Base-by-base conservation (phyloP, 139 green algal genomes). In the Chlamydomonas sp. region DNA sequence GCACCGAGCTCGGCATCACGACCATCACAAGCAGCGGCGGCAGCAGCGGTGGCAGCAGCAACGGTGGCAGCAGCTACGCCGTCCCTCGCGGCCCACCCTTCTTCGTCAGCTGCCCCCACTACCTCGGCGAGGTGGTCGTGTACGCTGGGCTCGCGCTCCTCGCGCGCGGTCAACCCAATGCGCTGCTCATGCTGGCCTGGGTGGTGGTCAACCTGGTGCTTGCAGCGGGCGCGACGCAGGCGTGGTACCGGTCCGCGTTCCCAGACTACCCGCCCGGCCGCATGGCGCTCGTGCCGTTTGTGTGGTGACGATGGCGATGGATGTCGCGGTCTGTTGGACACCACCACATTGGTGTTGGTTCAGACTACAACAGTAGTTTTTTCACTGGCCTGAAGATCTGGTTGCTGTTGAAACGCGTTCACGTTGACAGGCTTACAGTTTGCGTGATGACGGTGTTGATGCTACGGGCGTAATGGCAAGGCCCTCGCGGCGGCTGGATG, bases 71-170 rank as follows among this genome's bases (percentile, higher is more conserved):
- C 22, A 16, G 22, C 22, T 80, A 80, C 57, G 3, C 0, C 38
- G 61, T 73, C 0, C 73, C 73, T 34, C 31, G 31, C 39, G 88
- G 88, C 10, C 82, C 83, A 31, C 20, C 67, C 5, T 95, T 95
- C 79, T 71, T 77, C 60, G 82, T 95, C 37, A 89, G 85, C 3
- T 92, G 89, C 58, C 89, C 89, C 0, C 89, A 95, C 75, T 95
- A 95, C 72, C 76, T 92, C 16, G 89, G 67, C 3, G 89, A 95
- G 72, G 83, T 94, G 8, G 58, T 94, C 3, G 85, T 94, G 36
- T 95, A 95, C 71, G 29, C 28, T 2, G 88, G 83, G 13, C 73
- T 95, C 20, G 22, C 34, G 16, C 3, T 89, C 22, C 24, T 79
- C 24, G 68, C 54, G 3, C 31, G 58, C 2, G 54, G 48, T 2